Evolutionary conservation across 768 basidiomycete genomes (phyloP).

Genomic region (Suillus occidentalis): DNA sequence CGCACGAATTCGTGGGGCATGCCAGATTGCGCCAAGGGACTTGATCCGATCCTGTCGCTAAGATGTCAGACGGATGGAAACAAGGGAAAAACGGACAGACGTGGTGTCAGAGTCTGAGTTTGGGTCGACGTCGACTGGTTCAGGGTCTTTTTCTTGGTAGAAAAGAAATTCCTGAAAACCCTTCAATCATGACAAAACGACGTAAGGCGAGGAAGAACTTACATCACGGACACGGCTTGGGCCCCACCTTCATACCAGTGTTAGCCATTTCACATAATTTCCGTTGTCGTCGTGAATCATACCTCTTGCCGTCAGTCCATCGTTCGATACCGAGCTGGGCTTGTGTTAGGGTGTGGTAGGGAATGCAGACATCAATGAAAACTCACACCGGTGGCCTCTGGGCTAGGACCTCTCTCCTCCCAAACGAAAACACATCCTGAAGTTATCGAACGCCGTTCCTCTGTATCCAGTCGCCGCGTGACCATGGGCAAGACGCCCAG

Average conservation of each 20-base stretch:
- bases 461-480: constrained; percentile 69
- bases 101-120: constrained; percentile 51
- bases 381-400: constrained; percentile 66
- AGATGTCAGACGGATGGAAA: constrained; percentile 6
- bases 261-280: neutral
- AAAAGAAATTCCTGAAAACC: constrained; percentile 66
- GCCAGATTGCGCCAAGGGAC: constrained; percentile 27
- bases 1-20: constrained; percentile 32
- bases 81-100: constrained; percentile 33
- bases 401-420: constrained; percentile 74
- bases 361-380: constrained; percentile 2
- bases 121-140: constrained; percentile 48
- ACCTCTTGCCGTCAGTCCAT: constrained; percentile 74
- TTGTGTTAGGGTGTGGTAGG: constrained; percentile 7
- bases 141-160: constrained; percentile 66
- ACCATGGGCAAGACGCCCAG: constrained; percentile 62
- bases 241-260: constrained; percentile 53
- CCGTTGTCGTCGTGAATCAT: constrained; percentile 5
- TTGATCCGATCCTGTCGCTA: constrained; percentile 29
- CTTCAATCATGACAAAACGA: neutral
- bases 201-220: constrained; percentile 26
- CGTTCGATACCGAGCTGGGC: constrained; percentile 71
- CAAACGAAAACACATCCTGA: constrained; percentile 80
- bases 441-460: constrained; percentile 68
- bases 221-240: constrained; percentile 78